Evolutionary conservation across 1,284 basidiomycete species (phyloP).

Genomic region (Trametes pubescens): DNA sequence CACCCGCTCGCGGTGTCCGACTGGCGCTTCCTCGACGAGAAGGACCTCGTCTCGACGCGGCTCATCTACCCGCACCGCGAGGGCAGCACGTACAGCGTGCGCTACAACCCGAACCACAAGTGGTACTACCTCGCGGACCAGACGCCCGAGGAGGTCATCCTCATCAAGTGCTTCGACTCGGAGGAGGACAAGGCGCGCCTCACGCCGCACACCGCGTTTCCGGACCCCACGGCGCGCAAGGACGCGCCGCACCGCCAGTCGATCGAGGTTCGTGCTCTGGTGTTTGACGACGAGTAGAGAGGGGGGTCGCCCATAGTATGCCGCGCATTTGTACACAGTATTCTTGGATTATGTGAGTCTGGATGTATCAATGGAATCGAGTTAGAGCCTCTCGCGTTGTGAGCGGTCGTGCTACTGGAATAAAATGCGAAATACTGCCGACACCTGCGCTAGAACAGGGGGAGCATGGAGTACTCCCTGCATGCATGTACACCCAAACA

Average conservation of each 20-base stretch:
- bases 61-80: conserved; percentile 46
- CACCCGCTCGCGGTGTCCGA: conserved; percentile 58
- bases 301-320: not conserved
- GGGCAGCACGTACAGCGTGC: conserved; percentile 47
- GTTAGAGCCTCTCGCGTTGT: not conserved
- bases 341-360: not conserved
- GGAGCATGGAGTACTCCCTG: too few species aligned
- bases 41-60: conserved; percentile 45
- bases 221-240: conserved; percentile 46
- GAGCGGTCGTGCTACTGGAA: too few species aligned
- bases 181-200: conserved; percentile 48
- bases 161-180: conserved; percentile 59
- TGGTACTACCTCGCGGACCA: conserved; percentile 58
- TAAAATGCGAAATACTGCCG: too few species aligned
- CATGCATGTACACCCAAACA: too few species aligned
- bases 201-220: conserved; percentile 57
- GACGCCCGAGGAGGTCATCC: conserved; percentile 53
- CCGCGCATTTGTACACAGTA: not conserved
- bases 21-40: conserved; percentile 47
- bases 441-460: too few species aligned
- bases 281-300: conserved; percentile 44
- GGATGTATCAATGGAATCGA: not conserved
- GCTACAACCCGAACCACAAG: conserved; percentile 48
- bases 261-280: conserved; percentile 50
- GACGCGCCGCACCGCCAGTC: conserved; percentile 52